Base-by-base conservation (phyloP, 306 rosid species). In the Vigna hirtella region DNA sequence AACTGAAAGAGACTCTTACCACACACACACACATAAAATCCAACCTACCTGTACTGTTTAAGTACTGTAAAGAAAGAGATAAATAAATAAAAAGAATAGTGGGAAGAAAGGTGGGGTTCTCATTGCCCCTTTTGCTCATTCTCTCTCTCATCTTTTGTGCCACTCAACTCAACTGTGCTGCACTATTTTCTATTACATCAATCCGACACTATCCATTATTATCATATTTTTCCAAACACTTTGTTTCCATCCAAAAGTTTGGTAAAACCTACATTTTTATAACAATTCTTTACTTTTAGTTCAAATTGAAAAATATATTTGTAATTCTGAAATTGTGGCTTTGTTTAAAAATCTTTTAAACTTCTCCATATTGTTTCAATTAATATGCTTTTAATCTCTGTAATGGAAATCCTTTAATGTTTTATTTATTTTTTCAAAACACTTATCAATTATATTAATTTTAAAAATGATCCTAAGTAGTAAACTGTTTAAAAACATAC, bases 181-280 rank as follows among this genome's bases (percentile, higher is more conserved):
- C 86, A 79, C 87, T 75, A 71, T 70, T 81, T 77, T 78, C 90
- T 17, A 76, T 57, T 9, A 38, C 5, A 66, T 79, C 28, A 62
- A 1, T 13, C 28, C 68, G 12, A 0, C 9, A 47, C 62, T 22
- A 7, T 5, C 40, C 43, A 5, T 36, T 36, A 6, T 36, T 1
- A 36, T 36, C 8, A 6, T 36, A 6, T 36, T 36, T 20, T 36
- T 34, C 6, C 42, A 36, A 6, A 36, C 42, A 2, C 34, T 30
- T 36, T 36, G 0, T 36, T 5, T 36, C 9, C 0, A 36, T 36
- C 9, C 42, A 36, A 36, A 1, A 36, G 1, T 36, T 36, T 36
- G 0, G 6, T 6, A 36, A 32, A 34, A 34, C 38, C 38, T 34
- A 34, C 0, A 34, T 34, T 36, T 36, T 36, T 36, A 36, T 34